phyloP scores from a whole-genome alignment of 2,329 filamentous ascomycete genomes.

The Trichoderma breve region DNA sequence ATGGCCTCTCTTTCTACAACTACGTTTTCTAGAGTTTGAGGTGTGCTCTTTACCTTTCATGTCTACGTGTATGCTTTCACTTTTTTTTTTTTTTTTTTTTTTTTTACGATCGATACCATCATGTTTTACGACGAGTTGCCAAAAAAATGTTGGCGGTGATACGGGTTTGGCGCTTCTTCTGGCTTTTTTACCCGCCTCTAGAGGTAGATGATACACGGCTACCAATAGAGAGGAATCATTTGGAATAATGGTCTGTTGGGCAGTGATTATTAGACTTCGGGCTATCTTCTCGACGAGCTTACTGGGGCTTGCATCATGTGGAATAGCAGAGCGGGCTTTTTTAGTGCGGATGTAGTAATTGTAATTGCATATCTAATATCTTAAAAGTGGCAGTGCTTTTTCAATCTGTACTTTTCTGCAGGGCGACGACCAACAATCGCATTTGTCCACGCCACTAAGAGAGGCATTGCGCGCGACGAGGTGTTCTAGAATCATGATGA shows the following conservation, averaged over 20 bases:
- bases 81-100: neutral
- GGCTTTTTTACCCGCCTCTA: neutral
- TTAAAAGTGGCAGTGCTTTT: conserved; percentile 5
- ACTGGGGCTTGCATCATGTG: neutral
- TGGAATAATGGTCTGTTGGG: neutral
- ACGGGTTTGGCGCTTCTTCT: conserved; percentile 1
- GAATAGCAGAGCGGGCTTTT: neutral
- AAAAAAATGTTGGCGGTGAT: neutral
- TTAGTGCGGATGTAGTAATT: neutral
- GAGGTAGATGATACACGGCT: neutral
- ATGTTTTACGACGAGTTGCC: neutral
- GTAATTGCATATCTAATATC: neutral
- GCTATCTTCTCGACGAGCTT: neutral
- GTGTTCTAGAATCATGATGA: neutral
- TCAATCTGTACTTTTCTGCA: neutral
- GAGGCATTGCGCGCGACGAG: neutral
- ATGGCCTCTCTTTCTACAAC: neutral
- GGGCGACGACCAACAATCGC: neutral
- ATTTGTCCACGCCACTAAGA: neutral
- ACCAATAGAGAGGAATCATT: neutral
- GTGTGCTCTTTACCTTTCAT: neutral
- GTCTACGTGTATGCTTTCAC: neutral
- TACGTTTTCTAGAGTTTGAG: neutral
- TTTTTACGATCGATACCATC: conserved; percentile 11
- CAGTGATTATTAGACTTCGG: neutral